A percentile compares a stretch with the other conserved stretches of the same genome.
Conservation (phyloP, 768 basidiomycete species). For the Panaeolus papilionaceus region DNA sequence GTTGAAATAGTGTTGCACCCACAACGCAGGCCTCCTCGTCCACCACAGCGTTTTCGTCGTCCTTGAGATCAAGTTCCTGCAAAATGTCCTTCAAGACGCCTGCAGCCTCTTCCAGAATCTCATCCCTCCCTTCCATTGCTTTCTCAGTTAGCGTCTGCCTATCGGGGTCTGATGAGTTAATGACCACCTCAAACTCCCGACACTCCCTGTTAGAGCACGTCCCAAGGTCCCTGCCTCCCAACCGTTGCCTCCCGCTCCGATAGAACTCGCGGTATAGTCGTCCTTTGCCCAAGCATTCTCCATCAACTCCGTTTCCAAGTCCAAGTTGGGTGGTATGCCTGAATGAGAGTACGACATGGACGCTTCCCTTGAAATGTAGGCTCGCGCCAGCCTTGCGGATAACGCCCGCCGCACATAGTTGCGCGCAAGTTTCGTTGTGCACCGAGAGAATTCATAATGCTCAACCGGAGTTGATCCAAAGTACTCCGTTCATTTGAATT, state of each 20-base stretch:
- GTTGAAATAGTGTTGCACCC: constrained; percentile 63
- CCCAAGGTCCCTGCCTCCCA: constrained; percentile 73
- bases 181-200: constrained; percentile 43
- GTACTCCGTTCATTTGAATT: constrained; percentile 13
- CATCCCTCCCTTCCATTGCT: constrained; percentile 48
- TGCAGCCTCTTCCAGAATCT: constrained; percentile 71
- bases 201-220: constrained; percentile 56
- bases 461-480: constrained; percentile 31
- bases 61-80: constrained; percentile 72
- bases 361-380: constrained; percentile 63
- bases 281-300: constrained; percentile 78
- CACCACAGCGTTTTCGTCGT: constrained; percentile 54
- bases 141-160: constrained; percentile 31
- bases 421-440: constrained; percentile 64
- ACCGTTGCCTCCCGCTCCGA: constrained; percentile 45
- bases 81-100: constrained; percentile 75
- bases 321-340: constrained; percentile 64
- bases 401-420: constrained; percentile 68
- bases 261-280: constrained; percentile 43
- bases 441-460: constrained; percentile 57
- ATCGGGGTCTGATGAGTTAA: constrained; percentile 27
- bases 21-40: constrained; percentile 73
- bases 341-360: constrained; percentile 61
- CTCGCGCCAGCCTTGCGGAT: constrained; percentile 65
- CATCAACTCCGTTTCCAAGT: constrained; percentile 67